phyloP scores from a whole-genome alignment of 345 rosid species.

The Gossypium sturtianum region DNA sequence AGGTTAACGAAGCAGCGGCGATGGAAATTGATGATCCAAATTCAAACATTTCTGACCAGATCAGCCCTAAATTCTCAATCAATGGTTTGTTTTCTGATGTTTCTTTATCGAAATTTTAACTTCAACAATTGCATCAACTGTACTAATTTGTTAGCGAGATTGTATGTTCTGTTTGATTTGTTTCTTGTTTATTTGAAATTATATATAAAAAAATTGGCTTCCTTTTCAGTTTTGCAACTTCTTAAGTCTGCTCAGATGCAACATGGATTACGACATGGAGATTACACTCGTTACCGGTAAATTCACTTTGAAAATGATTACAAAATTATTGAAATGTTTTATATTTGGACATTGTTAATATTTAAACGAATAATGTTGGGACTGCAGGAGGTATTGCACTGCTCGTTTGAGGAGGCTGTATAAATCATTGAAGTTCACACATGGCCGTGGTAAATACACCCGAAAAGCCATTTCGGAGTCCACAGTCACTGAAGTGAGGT shows the following conservation, averaged over 20 bases:
- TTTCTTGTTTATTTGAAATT: neutral
- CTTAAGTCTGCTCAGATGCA: constrained; percentile 92
- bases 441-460: constrained; percentile 87
- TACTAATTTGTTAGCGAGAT: neutral
- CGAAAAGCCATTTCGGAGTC: constrained; percentile 67
- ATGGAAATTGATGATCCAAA: constrained; percentile 77
- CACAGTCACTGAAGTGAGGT: constrained; percentile 93
- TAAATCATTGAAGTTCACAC: constrained; percentile 91
- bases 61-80: constrained; percentile 63
- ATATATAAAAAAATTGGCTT: neutral
- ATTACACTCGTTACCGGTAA: constrained; percentile 87
- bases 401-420: constrained; percentile 91
- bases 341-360: neutral
- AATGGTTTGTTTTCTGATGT: constrained; percentile 42
- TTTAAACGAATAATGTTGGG: constrained; percentile 17
- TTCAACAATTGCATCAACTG: neutral
- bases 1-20: constrained; percentile 34
- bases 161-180: neutral
- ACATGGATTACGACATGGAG: constrained; percentile 96
- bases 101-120: neutral
- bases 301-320: neutral
- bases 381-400: constrained; percentile 85
- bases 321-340: neutral
- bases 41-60: constrained; percentile 46
- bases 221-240: constrained; percentile 68